A percentile compares a stretch with the other conserved stretches of the same genome.
Conservation (phyloP, 768 basidiomycete genomes). For the Boletus patriciae region DNA sequence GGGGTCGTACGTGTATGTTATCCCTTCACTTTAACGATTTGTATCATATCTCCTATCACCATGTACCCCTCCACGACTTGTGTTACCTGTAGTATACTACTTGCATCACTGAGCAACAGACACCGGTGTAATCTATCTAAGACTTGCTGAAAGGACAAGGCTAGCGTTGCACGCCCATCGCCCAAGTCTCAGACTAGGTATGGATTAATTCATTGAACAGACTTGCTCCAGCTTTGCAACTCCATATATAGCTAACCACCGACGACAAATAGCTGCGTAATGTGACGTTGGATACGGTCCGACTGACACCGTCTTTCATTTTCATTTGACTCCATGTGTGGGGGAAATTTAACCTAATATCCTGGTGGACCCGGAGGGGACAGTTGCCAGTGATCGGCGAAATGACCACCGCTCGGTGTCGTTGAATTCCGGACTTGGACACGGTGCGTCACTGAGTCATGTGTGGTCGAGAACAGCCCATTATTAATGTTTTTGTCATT, state of each 20-base stretch:
- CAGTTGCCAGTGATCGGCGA: neutral
- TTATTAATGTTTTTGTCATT: no score
- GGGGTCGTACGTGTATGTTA: neutral
- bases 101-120: neutral
- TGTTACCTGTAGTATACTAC: neutral
- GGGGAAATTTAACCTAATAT: neutral
- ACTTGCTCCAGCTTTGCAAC: neutral
- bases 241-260: neutral
- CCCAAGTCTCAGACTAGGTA: neutral
- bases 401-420: neutral
- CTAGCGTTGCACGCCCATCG: neutral
- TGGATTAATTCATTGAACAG: neutral
- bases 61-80: slow-evolving; percentile 1
- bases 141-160: neutral
- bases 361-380: no score
- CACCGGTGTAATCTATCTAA: neutral
- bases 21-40: neutral
- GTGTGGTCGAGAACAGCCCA: neutral
- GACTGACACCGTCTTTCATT: neutral
- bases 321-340: neutral
- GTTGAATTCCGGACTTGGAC: neutral
- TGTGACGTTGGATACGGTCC: no score
- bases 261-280: neutral
- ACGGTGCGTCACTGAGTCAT: neutral
- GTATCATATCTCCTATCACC: slow-evolving; percentile 1